Conservation (phyloP, 2,329 filamentous ascomycete genomes). For the Trichoderma afroharzianum region DNA sequence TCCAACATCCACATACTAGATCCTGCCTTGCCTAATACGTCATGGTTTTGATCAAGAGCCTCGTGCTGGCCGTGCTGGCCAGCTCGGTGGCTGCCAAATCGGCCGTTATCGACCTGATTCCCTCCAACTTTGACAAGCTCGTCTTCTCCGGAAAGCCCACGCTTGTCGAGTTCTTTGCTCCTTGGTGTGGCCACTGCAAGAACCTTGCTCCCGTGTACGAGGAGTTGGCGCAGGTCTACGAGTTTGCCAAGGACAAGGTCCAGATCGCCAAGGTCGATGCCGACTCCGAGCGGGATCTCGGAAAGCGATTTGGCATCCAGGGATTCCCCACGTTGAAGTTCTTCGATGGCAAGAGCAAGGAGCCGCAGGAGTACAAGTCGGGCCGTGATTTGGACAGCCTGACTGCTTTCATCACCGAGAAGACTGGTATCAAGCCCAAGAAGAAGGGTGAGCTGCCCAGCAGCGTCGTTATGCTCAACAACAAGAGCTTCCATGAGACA, state of each 20-base stretch:
- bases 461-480: constrained; percentile 74
- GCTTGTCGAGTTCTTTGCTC: constrained; percentile 96
- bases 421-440: constrained; percentile 81
- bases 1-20: neutral
- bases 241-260: constrained; percentile 67
- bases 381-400: constrained; percentile 86
- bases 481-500: constrained; percentile 70
- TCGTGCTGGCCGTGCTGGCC: constrained; percentile 54
- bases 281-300: constrained; percentile 79
- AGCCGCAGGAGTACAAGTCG: constrained; percentile 78
- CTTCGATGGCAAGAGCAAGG: constrained; percentile 92
- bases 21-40: constrained; percentile 21
- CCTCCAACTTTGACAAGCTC: constrained; percentile 85
- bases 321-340: constrained; percentile 97
- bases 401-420: constrained; percentile 74
- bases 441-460: constrained; percentile 70
- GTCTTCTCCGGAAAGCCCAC: constrained; percentile 92
- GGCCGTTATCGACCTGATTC: constrained; percentile 84
- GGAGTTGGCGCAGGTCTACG: constrained; percentile 68
- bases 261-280: constrained; percentile 95
- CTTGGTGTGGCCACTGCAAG: constrained; percentile 99
- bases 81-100: constrained; percentile 64
- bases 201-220: constrained; percentile 92
- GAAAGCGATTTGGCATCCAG: constrained; percentile 81
- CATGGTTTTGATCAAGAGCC: constrained; percentile 59